These are phyloP conservation scores for Hibiscus tridactylites DNA, from an alignment of 345 rosid genomes.

Conservation along the genomic window DNA sequence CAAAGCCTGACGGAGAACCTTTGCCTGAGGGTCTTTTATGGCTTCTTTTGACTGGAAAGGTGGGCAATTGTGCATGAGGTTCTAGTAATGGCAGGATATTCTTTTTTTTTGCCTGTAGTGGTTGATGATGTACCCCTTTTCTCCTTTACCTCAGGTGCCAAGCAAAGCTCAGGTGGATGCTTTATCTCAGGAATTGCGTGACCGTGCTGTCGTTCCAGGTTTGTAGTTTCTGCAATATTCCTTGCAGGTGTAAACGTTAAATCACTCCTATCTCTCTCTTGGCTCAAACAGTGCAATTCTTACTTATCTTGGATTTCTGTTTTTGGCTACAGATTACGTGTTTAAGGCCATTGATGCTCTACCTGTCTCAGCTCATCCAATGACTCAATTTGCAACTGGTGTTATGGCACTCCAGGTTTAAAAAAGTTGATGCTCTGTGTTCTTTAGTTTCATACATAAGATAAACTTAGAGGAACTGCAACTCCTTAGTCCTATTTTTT, in stretches of 20 bases:
- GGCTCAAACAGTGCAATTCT: not conserved
- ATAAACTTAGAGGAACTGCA: not conserved
- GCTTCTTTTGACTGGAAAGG: slow-evolving; percentile 99
- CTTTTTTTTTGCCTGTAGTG: not conserved
- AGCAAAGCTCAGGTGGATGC: slow-evolving; percentile 85
- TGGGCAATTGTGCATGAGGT: slow-evolving; percentile 9
- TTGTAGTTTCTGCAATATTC: slow-evolving; percentile 13
- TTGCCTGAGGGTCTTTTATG: slow-evolving; percentile 95
- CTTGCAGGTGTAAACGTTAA: not conserved
- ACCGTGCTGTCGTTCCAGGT: slow-evolving; percentile 93
- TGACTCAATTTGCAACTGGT: slow-evolving; percentile 96
- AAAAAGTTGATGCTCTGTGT: not conserved
- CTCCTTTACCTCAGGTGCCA: slow-evolving; percentile 37
- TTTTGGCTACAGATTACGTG: slow-evolving; percentile 59
- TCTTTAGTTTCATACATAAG: not conserved
- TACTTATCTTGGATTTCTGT: not conserved
- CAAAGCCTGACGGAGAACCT: slow-evolving; percentile 87
- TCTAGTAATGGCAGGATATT: not conserved
- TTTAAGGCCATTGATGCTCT: slow-evolving; percentile 87
- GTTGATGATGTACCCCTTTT: not conserved
- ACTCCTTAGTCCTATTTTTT: not conserved
- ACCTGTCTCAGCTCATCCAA: slow-evolving; percentile 87
- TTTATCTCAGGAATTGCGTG: slow-evolving; percentile 67
- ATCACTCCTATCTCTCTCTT: not conserved
- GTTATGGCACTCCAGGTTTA: slow-evolving; percentile 99